Conservation (phyloP, 1,139 yeast species). For the Protomyces inouyei region DNA sequence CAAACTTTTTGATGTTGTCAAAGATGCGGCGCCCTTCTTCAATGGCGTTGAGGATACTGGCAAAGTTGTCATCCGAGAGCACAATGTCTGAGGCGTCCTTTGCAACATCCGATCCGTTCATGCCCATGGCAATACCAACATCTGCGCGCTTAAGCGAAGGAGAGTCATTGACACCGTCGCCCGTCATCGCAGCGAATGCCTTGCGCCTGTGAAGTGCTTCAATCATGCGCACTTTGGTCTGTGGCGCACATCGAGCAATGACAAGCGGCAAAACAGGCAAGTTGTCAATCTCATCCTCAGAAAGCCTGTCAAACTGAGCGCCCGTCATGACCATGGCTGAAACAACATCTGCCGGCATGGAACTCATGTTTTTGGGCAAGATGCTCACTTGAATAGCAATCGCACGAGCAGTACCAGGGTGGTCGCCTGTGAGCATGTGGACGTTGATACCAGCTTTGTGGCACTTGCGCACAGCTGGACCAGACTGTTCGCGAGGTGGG, state of each 20-base stretch:
- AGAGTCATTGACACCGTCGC: slow-evolving; percentile 82
- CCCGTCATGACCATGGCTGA: slow-evolving; percentile 74
- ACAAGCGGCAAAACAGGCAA: slow-evolving; percentile 72
- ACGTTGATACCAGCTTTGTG: slow-evolving; percentile 76
- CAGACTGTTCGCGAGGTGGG: slow-evolving; percentile 73
- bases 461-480: slow-evolving; percentile 60
- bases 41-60: slow-evolving; percentile 69
- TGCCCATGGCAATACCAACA: slow-evolving; percentile 85
- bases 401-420: slow-evolving; percentile 74
- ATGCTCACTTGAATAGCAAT: slow-evolving; percentile 84
- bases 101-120: slow-evolving; percentile 76
- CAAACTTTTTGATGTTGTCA: slow-evolving; percentile 73
- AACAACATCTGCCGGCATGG: slow-evolving; percentile 50
- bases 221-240: slow-evolving; percentile 77
- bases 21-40: slow-evolving; percentile 84
- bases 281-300: slow-evolving; percentile 59
- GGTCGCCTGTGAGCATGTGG: slow-evolving; percentile 83
- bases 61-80: slow-evolving; percentile 69
- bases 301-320: slow-evolving; percentile 59
- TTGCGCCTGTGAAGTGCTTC: slow-evolving; percentile 71
- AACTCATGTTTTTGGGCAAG: slow-evolving; percentile 48
- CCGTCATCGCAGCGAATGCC: slow-evolving; percentile 77
- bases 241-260: slow-evolving; percentile 81
- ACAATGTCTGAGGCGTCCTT: slow-evolving; percentile 76
- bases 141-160: slow-evolving; percentile 76